Conservation (phyloP, 345 rosid species). For the Hibiscus tridactylites region DNA sequence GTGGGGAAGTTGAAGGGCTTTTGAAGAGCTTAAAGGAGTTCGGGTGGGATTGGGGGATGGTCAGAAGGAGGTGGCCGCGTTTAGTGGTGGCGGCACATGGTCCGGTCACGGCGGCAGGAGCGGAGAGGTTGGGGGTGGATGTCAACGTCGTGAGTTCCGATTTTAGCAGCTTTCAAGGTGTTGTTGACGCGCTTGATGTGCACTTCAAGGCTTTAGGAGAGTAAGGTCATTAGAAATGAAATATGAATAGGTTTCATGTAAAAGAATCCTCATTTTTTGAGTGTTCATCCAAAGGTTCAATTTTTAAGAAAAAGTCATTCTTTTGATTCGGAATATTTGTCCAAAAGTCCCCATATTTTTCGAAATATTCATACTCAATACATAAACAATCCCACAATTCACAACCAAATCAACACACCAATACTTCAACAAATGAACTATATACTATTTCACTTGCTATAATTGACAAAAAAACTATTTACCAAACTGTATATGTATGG, state of each 20-base stretch:
- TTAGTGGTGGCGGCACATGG: slow-evolving; percentile 50
- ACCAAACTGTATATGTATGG: neutral
- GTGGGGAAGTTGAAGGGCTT: slow-evolving; percentile 50
- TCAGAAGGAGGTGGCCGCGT: slow-evolving; percentile 36
- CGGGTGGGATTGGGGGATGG: slow-evolving; percentile 46
- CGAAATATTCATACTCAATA: too few relatives aligned
- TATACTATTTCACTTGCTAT: neutral
- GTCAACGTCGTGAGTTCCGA: slow-evolving; percentile 35
- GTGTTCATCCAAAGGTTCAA: too few relatives aligned
- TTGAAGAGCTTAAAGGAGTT: slow-evolving; percentile 35
- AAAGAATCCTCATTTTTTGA: too few relatives aligned
- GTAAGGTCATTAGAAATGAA: too few relatives aligned
- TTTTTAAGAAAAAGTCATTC: too few relatives aligned
- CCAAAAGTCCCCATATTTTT: too few relatives aligned
- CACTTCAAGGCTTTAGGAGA: slow-evolving; percentile 14
- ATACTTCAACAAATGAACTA: neutral
- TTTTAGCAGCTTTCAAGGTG: slow-evolving; percentile 38
- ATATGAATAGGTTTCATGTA: too few relatives aligned
- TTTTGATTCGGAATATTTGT: too few relatives aligned
- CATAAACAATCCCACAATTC: neutral
- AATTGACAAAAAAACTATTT: neutral
- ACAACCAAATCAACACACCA: neutral
- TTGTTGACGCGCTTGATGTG: slow-evolving; percentile 31
- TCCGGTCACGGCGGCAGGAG: slow-evolving; percentile 52
- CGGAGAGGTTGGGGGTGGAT: slow-evolving; percentile 40